A percentile compares a stretch with the other conserved stretches of the same genome.
These are phyloP conservation scores for Gracilaria caudata DNA, from an alignment of 23 red algal genomes.

Conservation along the genomic window DNA sequence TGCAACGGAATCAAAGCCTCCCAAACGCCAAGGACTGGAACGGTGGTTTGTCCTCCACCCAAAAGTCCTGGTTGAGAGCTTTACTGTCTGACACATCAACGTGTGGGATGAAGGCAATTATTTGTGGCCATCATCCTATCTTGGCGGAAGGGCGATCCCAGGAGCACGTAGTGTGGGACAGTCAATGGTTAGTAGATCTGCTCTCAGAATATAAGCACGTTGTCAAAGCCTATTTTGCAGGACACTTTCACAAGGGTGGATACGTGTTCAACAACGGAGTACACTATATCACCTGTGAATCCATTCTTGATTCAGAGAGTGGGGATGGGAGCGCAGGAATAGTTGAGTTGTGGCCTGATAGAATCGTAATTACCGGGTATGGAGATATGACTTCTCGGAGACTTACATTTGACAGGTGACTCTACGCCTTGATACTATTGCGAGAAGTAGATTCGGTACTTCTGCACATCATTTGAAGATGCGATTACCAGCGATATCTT, in stretches of 20 bases:
- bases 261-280: constrained; percentile 48
- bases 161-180: constrained; percentile 57
- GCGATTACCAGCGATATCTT: not conserved
- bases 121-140: constrained; percentile 72
- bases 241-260: constrained; percentile 73
- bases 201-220: constrained; percentile 43
- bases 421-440: no score
- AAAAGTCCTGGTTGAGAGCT: constrained; percentile 58
- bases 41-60: constrained; percentile 51
- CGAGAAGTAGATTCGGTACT: no score
- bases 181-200: constrained; percentile 23
- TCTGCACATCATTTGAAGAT: no score
- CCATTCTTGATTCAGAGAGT: constrained; percentile 56
- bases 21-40: constrained; percentile 70
- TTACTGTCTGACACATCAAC: constrained; percentile 13
- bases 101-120: constrained; percentile 40
- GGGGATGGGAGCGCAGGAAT: constrained; percentile 16
- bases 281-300: constrained; percentile 75
- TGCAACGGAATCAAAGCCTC: constrained; percentile 22
- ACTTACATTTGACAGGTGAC: constrained; percentile 2
- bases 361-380: constrained; percentile 38
- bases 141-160: constrained; percentile 16
- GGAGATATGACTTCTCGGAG: constrained; percentile 55
- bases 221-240: constrained; percentile 80
- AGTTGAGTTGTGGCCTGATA: constrained; percentile 18